phyloP scores from a whole-genome alignment of 176 grass and related monocot genomes.

The Bothriochloa decipiens region DNA sequence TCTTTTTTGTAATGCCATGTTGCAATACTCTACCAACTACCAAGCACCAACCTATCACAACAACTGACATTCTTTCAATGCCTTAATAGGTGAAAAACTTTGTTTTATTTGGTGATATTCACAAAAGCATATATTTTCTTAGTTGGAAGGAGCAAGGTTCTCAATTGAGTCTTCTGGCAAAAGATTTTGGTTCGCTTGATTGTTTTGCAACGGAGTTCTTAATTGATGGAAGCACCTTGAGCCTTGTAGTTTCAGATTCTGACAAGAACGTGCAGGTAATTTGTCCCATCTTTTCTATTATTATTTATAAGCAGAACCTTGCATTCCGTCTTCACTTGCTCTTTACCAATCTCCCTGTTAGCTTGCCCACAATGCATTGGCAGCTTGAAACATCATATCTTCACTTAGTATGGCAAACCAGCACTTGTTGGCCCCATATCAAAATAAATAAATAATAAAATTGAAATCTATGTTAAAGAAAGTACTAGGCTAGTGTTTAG shows the following conservation, averaged over 20 bases:
- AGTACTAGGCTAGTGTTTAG: not conserved
- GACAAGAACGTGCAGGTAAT: slow-evolving; percentile 92
- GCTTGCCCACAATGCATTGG: not conserved
- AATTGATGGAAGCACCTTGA: slow-evolving; percentile 95
- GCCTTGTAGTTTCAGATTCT: slow-evolving; percentile 82
- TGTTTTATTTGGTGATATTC: slow-evolving; percentile 89
- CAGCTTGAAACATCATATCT: slow-evolving; percentile 5
- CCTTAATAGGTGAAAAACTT: slow-evolving; percentile 85
- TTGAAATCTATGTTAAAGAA: not conserved
- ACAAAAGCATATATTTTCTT: slow-evolving; percentile 96
- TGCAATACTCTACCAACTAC: slow-evolving; percentile 4
- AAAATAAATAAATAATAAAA: not conserved
- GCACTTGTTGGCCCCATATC: not conserved
- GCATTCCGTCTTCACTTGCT: not conserved
- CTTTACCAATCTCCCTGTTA: not conserved
- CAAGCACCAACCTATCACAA: not conserved
- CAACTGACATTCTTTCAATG: slow-evolving; percentile 28
- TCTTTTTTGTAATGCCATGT: slow-evolving; percentile 5
- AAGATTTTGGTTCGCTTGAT: slow-evolving; percentile 95
- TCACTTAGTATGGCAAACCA: not conserved
- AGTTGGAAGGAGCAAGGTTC: slow-evolving; percentile 99
- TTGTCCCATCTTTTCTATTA: not conserved
- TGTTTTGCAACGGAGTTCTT: slow-evolving; percentile 93
- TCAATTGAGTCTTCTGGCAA: slow-evolving; percentile 86
- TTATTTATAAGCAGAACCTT: not conserved